Conservation (phyloP, 2,329 filamentous ascomycete genomes). For the Calycina marina region DNA sequence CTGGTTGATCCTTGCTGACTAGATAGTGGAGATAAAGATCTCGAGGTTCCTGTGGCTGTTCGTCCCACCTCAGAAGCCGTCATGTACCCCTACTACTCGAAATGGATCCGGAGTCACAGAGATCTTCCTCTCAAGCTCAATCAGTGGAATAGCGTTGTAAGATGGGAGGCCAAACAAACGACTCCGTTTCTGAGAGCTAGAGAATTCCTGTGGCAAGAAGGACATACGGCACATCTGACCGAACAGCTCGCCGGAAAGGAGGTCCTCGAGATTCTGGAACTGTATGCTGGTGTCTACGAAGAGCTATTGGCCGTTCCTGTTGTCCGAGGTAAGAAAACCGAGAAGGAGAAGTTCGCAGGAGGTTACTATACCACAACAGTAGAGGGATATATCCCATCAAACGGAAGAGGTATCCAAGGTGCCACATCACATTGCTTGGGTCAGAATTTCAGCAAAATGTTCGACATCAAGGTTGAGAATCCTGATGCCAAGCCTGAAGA, state of each 20-base stretch:
- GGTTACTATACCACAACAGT: constrained; percentile 94
- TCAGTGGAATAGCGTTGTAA: constrained; percentile 90
- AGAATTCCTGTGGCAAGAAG: constrained; percentile 98
- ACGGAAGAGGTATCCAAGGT: constrained; percentile 91
- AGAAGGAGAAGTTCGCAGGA: constrained; percentile 96
- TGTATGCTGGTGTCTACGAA: constrained; percentile 86
- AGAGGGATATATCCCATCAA: constrained; percentile 91
- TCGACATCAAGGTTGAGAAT: constrained; percentile 93
- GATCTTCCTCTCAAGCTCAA: constrained; percentile 89
- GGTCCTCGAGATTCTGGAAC: constrained; percentile 83
- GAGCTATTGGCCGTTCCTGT: constrained; percentile 89
- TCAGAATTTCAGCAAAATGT: constrained; percentile 99
- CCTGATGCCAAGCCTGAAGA: constrained; percentile 56
- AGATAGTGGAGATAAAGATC: constrained; percentile 69
- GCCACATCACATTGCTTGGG: constrained; percentile 82
- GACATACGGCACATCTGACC: constrained; percentile 65
- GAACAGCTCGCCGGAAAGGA: constrained; percentile 70
- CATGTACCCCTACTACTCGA: constrained; percentile 92
- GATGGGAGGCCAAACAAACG: constrained; percentile 94
- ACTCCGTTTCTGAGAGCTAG: constrained; percentile 79
- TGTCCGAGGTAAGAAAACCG: constrained; percentile 83
- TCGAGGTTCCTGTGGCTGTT: constrained; percentile 64
- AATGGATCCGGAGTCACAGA: constrained; percentile 93
- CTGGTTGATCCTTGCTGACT: constrained; percentile 14
- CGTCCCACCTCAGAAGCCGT: constrained; percentile 60